Conservation (phyloP, 352 stramenopile species). For the Globisporangium nodosum region DNA sequence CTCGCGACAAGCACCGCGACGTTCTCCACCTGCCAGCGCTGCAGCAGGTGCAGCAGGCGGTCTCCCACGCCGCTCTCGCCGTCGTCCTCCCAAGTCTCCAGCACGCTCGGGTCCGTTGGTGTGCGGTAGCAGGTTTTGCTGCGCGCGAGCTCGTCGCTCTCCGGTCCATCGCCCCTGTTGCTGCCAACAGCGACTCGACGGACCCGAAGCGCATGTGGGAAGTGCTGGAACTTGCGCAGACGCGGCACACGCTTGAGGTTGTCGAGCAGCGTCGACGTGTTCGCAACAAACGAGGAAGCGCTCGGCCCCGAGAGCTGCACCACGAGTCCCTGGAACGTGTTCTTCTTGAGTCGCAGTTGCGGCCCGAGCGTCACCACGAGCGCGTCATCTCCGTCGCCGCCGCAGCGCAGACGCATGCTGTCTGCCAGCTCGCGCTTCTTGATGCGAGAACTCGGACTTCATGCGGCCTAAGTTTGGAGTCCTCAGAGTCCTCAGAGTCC, state of each 20-base stretch:
- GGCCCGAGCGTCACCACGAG: slow-evolving; percentile 34
- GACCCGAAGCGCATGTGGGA: slow-evolving; percentile 47
- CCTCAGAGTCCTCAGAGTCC: too few species aligned
- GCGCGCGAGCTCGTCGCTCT: slow-evolving; percentile 2
- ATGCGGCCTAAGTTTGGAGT: too few species aligned
- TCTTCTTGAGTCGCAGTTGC: slow-evolving; percentile 61
- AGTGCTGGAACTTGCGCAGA: slow-evolving; percentile 37
- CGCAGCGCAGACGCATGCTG: slow-evolving; percentile 10
- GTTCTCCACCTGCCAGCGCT: slow-evolving; percentile 78
- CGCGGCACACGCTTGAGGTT: slow-evolving; percentile 26
- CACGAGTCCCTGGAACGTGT: slow-evolving; percentile 63
- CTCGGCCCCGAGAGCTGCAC: slow-evolving; percentile 23
- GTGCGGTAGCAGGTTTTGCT: slow-evolving; percentile 3
- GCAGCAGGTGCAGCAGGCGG: slow-evolving; percentile 72
- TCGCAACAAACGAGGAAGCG: not conserved
- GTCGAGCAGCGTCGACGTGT: slow-evolving; percentile 21
- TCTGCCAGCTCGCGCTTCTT: too few species aligned
- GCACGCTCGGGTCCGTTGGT: slow-evolving; percentile 22
- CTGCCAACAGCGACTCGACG: not conserved
- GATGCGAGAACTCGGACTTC: too few species aligned
- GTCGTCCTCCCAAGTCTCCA: slow-evolving; percentile 55
- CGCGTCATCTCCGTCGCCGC: slow-evolving; percentile 2
- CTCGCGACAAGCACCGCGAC: slow-evolving; percentile 59
- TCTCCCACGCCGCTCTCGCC: slow-evolving; percentile 50
- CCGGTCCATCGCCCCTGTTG: not conserved